These are phyloP conservation scores for Tricholoma sp. DNA, from an alignment of 768 basidiomycete genomes.

Conservation along the genomic window DNA sequence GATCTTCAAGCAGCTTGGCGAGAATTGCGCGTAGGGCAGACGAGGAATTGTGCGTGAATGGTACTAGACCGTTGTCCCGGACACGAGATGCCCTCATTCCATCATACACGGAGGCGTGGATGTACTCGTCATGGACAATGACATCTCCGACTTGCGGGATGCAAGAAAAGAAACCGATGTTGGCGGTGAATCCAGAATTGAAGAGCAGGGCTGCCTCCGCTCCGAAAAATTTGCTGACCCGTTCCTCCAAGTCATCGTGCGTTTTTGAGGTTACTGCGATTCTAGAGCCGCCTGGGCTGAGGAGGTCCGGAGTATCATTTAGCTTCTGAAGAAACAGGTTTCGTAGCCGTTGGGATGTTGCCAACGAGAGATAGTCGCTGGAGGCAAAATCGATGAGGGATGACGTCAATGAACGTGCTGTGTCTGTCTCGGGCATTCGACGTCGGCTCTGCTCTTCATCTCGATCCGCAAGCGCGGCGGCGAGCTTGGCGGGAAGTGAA, in stretches of 20 bases:
- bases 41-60: conserved; percentile 44
- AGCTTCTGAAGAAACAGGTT: conserved; percentile 26
- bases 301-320: conserved; percentile 15
- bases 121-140: conserved; percentile 47
- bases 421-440: neutral
- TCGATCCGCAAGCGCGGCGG: neutral
- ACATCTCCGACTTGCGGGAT: conserved; percentile 41
- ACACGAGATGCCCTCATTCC: conserved; percentile 40
- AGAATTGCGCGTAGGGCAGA: conserved; percentile 29
- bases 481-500: neutral
- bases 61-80: conserved; percentile 15
- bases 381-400: conserved; percentile 39
- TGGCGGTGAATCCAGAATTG: conserved; percentile 51
- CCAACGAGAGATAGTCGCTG: conserved; percentile 48
- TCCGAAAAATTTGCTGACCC: conserved; percentile 32
- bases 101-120: conserved; percentile 49
- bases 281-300: conserved; percentile 48
- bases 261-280: conserved; percentile 19
- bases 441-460: neutral
- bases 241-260: conserved; percentile 37
- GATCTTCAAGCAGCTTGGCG: conserved; percentile 18
- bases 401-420: neutral
- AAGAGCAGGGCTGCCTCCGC: conserved; percentile 42
- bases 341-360: conserved; percentile 28
- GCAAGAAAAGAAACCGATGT: conserved; percentile 40